Base-by-base conservation (phyloP, 345 rosid genomes). In the Aquilaria yunnanensis region DNA sequence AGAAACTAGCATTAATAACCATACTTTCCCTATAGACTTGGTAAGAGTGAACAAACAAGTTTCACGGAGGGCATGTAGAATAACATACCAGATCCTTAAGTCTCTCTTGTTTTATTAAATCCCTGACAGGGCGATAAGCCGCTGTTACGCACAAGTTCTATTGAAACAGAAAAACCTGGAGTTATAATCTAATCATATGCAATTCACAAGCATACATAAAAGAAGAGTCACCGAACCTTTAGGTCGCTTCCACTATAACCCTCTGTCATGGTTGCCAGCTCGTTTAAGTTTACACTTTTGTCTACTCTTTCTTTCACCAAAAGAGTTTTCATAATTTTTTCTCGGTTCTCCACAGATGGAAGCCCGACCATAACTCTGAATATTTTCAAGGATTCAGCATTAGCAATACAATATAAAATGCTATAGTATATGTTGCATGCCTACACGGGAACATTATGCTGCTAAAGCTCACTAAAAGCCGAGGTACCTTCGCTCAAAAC, bases 111-210 rank as follows among this genome's bases (percentile, higher is more conserved):
- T 84, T 82, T 70, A 90, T 88, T 49, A 90, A 80, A 78, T 90
- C 93, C 66, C 97, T 82, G 47, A 90, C 90, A 3, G 91, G 96
- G 51, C 89, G 73, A 74, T 87, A 90, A 12, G 96, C 96, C 51
- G 97, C 97, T 23, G 97, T 90, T n/a, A 90, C 80, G 73, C 97
- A 90, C 14, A 90, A 69, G 70, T 85, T 88, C 97, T 90, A 76
- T 72, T 62, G 57, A 57, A 30, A 32, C 61, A 67, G 60, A 3
- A 11, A 52, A 37, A 37, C 43, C 43, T 37, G 2, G 43, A 37
- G 43, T 37, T 37, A 37, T 37, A 9, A 37, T 47, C 66, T 47
- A 32, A 13, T 43, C 29, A 45, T 23, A 10, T 37, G 43, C 43
- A 37, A 9, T 37, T 37, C 43, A 54, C 3, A 6, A 29, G 30